These are phyloP conservation scores for Neonectria ditissima DNA, from an alignment of 2,329 filamentous ascomycete genomes.

Conservation along the genomic window DNA sequence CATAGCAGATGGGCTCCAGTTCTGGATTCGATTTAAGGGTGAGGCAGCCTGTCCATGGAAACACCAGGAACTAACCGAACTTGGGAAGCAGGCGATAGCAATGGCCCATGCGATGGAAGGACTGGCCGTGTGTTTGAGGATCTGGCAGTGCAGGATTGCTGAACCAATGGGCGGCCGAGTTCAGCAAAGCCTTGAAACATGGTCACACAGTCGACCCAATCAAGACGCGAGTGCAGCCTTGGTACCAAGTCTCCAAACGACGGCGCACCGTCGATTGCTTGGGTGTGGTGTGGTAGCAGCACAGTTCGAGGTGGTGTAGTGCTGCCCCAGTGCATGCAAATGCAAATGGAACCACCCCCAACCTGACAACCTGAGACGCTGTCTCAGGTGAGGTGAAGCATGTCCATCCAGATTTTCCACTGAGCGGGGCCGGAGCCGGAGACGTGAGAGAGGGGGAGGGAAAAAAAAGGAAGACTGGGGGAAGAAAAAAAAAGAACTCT, in stretches of 20 bases:
- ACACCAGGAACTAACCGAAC: constrained; percentile 25
- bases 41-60: constrained; percentile 9
- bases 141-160: constrained; percentile 7
- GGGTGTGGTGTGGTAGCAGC: constrained; percentile 6
- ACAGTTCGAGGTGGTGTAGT: constrained; percentile 23
- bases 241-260: constrained; percentile 29
- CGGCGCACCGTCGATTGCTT: constrained; percentile 35
- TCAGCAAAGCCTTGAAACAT: constrained; percentile 29
- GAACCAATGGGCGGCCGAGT: constrained; percentile 20
- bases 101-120: constrained; percentile 1
- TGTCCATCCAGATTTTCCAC: constrained; percentile 25
- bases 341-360: constrained; percentile 34
- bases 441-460: constrained; percentile 23
- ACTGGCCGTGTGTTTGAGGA: constrained; percentile 31
- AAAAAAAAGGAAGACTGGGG: no score
- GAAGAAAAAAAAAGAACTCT: background rate
- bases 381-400: constrained; percentile 51
- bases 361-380: constrained; percentile 49
- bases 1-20: constrained; percentile 7
- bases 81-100: constrained; percentile 6
- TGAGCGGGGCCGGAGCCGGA: constrained; percentile 20
- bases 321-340: constrained; percentile 39
- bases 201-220: constrained; percentile 25
- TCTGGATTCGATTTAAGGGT: background rate
- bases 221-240: constrained; percentile 9